Evolutionary conservation across 2,329 filamentous ascomycete species (phyloP).

Genomic region (Gaeumannomyces sp.): DNA sequence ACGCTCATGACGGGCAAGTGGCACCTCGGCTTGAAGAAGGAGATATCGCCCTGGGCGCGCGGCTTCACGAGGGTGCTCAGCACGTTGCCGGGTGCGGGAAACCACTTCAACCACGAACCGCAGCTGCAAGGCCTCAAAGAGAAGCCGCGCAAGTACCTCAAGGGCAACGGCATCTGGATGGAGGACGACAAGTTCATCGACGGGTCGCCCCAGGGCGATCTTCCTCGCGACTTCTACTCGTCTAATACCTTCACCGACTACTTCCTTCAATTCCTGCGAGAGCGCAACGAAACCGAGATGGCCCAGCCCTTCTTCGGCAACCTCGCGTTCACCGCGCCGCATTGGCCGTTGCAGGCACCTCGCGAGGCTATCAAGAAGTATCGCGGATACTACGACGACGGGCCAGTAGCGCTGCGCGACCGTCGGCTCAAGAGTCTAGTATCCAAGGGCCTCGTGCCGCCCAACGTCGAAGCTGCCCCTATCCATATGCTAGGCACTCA

Average conservation of each 20-base stretch:
- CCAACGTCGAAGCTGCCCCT: constrained; percentile 44
- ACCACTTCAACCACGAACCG: constrained; percentile 46
- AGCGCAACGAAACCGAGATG: constrained; percentile 31
- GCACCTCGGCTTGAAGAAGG: constrained; percentile 46
- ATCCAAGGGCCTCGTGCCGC: constrained; percentile 47
- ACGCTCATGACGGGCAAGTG: constrained; percentile 59
- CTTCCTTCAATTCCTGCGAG: constrained; percentile 43
- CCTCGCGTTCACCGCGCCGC: constrained; percentile 55
- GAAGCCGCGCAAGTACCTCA: constrained; percentile 33
- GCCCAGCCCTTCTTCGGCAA: constrained; percentile 51
- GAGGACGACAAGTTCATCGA: constrained; percentile 30
- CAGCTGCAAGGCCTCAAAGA: constrained; percentile 21
- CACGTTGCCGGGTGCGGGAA: constrained; percentile 53
- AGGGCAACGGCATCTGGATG: constrained; percentile 30
- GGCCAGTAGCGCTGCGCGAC: constrained; percentile 49
- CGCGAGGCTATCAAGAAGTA: constrained; percentile 50
- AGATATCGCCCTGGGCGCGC: constrained; percentile 42
- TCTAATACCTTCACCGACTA: constrained; percentile 46
- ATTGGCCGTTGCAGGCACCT: constrained; percentile 58
- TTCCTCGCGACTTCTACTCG: constrained; percentile 47
- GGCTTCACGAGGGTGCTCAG: constrained; percentile 56
- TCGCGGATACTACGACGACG: constrained; percentile 52
- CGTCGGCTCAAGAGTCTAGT: constrained; percentile 48
- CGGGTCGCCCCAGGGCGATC: constrained; percentile 22
- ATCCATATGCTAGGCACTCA: constrained; percentile 37